Evolutionary conservation across 306 rosid species (phyloP).

Genomic region (Bauhinia variegata): DNA sequence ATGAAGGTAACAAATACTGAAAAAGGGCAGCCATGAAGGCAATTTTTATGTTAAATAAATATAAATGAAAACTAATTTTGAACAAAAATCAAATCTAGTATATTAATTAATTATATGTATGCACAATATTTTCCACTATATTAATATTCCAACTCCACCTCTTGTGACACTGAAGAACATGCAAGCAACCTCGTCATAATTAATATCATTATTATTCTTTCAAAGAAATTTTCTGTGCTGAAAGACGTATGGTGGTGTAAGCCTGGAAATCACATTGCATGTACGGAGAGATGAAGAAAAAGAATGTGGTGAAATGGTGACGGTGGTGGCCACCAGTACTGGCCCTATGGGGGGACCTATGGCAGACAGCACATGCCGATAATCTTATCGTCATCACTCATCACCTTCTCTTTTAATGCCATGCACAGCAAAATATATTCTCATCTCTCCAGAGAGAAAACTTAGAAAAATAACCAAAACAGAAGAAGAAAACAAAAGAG

Average conservation of each 20-base stretch:
- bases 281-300: background rate
- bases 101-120: no score
- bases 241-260: background rate
- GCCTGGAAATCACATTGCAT: slow-evolving; percentile 13
- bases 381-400: slow-evolving; percentile 42
- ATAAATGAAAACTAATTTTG: no score
- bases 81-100: no score
- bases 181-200: slow-evolving; percentile 16
- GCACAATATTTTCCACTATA: no score
- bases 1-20: no score
- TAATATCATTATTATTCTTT: background rate
- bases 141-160: no score
- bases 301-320: background rate
- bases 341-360: slow-evolving; percentile 36
- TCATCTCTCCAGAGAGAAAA: slow-evolving; percentile 2
- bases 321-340: slow-evolving; percentile 18
- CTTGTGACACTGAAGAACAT: slow-evolving; percentile 29
- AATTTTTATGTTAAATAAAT: no score
- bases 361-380: slow-evolving; percentile 35
- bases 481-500: slow-evolving; percentile 23
- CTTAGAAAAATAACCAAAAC: slow-evolving; percentile 2
- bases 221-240: no score
- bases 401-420: slow-evolving; percentile 21
- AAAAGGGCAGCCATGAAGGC: no score
- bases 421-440: slow-evolving; percentile 7